These are phyloP conservation scores for Silene uniflora DNA, from an alignment of 148 eudicot species.

Conservation along the genomic window DNA sequence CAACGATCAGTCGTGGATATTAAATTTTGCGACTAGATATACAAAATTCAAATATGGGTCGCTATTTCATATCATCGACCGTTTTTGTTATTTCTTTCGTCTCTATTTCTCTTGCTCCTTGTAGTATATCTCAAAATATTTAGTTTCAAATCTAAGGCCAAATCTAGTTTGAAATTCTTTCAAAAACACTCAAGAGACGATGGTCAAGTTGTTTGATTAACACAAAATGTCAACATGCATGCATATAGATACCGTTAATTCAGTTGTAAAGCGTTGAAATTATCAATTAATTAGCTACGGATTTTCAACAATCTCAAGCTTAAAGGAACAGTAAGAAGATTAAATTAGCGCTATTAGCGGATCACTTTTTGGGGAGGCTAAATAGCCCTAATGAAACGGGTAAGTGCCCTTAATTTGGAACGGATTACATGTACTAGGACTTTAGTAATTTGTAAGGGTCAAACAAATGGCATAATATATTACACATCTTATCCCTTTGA, in stretches of 20 bases:
- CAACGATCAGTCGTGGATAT: too few relatives aligned
- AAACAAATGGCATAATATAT: neutral
- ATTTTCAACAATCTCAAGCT: constrained; percentile 2
- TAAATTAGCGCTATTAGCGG: constrained; percentile 4
- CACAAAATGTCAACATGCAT: neutral
- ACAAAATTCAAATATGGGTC: too few relatives aligned
- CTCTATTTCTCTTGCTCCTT: too few relatives aligned
- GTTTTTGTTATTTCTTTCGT: too few relatives aligned
- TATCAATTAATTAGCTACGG: neutral
- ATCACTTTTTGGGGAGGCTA: neutral
- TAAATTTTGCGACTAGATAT: too few relatives aligned
- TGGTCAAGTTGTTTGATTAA: neutral
- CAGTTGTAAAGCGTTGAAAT: neutral
- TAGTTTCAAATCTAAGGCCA: too few relatives aligned
- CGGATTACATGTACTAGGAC: neutral
- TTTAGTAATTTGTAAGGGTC: constrained; percentile 7
- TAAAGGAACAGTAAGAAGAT: constrained; percentile 2
- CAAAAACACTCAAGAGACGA: neutral
- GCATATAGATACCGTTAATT: constrained; percentile 1
- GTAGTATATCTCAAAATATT: too few relatives aligned
- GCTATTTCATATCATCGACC: too few relatives aligned
- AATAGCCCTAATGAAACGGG: neutral
- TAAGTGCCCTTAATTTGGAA: neutral
- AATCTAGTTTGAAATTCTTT: too few relatives aligned
- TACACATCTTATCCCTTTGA: neutral